Evolutionary conservation across 352 stramenopile genomes (phyloP).

Genomic region (Phytophthora cajani): DNA sequence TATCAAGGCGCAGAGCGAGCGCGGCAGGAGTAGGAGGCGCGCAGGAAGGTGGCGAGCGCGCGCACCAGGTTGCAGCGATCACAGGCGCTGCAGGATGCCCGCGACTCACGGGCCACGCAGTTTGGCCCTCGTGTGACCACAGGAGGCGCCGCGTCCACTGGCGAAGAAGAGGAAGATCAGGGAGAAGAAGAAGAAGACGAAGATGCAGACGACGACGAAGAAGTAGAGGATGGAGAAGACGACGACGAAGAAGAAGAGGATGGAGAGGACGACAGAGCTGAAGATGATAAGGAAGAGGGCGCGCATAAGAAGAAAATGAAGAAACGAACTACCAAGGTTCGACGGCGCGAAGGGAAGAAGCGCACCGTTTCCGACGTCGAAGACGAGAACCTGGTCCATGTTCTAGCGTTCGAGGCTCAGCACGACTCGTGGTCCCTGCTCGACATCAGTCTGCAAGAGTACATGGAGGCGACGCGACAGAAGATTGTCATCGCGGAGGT

Average conservation of each 20-base stretch:
- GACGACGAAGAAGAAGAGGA: not conserved
- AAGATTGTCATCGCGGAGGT: constrained; percentile 9
- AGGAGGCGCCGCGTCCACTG: not conserved
- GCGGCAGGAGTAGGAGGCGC: not conserved
- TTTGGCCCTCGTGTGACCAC: not conserved
- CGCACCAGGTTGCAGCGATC: not conserved
- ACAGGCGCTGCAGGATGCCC: not conserved
- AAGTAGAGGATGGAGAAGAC: too few species aligned
- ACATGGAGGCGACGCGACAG: not conserved
- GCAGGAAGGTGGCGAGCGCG: not conserved
- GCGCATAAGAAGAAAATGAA: not conserved
- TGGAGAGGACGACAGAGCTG: not conserved
- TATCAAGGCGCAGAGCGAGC: not conserved
- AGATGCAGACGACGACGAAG: too few species aligned
- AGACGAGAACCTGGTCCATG: not conserved
- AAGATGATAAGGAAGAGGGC: too few species aligned
- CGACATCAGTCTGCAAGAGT: not conserved
- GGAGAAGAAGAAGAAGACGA: not conserved
- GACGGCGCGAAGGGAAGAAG: constrained; percentile 1
- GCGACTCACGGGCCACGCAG: not conserved
- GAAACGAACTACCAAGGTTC: not conserved
- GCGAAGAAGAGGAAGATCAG: not conserved
- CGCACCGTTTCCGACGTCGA: not conserved
- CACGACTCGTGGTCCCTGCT: not conserved
- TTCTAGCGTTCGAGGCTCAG: not conserved